Evolutionary conservation across 495 filamentous ascomycete genomes (phyloP).

Genomic region (Neurospora sublineolata): DNA sequence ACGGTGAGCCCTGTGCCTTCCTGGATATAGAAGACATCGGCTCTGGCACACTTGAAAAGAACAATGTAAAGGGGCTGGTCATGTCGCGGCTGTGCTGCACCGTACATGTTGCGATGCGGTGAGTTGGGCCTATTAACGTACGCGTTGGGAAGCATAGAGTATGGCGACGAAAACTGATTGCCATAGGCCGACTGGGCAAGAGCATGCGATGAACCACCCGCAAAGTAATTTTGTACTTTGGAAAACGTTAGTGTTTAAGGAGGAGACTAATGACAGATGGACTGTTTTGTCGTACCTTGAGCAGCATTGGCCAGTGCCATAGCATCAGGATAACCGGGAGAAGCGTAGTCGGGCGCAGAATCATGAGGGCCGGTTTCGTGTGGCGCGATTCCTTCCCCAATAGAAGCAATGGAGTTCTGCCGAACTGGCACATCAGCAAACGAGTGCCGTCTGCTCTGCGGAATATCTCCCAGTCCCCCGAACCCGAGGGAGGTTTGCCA

Average conservation of each 20-base stretch:
- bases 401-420: conserved; percentile 56
- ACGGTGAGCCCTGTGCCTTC: conserved; percentile 88
- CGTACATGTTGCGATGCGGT: conserved; percentile 50
- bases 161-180: conserved; percentile 29
- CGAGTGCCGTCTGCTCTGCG: conserved; percentile 91
- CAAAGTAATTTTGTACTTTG: conserved; percentile 39
- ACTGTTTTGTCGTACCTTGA: neutral
- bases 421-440: conserved; percentile 71
- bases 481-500: conserved; percentile 88
- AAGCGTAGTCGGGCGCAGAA: conserved; percentile 9
- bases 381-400: conserved; percentile 40
- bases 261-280: neutral
- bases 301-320: neutral
- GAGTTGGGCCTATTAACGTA: conserved; percentile 45
- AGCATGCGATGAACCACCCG: conserved; percentile 28
- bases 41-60: conserved; percentile 86
- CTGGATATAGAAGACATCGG: conserved; percentile 93
- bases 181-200: conserved; percentile 28
- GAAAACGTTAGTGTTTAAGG: conserved; percentile 14
- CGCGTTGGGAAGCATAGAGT: conserved; percentile 35
- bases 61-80: conserved; percentile 86
- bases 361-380: conserved; percentile 34
- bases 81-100: conserved; percentile 54
- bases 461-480: conserved; percentile 52
- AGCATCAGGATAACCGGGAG: neutral